A percentile compares a stretch with the other conserved stretches of the same genome.
Conservation (phyloP, 2,329 filamentous ascomycete genomes). For the Chaetomium strumarium region DNA sequence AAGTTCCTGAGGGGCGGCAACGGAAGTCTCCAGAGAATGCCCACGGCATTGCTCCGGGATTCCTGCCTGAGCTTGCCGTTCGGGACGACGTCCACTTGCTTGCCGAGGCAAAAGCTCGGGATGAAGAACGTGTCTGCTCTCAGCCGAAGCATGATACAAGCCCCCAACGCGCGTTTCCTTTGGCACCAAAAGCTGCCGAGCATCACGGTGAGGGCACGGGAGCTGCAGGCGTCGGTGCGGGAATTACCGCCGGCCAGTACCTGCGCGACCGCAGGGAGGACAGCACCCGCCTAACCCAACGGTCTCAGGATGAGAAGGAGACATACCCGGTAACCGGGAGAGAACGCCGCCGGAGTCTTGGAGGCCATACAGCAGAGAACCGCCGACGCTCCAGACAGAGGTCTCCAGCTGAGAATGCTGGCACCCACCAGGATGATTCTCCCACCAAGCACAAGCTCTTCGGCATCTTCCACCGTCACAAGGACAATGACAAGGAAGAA, state of each 20-base stretch:
- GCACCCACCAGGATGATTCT: slow-evolving; percentile 7
- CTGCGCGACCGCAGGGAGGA: neutral
- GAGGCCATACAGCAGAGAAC: slow-evolving; percentile 1
- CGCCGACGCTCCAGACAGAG: slow-evolving; percentile 2
- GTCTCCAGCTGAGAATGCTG: slow-evolving; percentile 7
- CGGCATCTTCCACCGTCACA: slow-evolving; percentile 23
- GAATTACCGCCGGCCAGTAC: slow-evolving; percentile 3
- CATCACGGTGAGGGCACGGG: neutral
- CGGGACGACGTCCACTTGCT: slow-evolving; percentile 7
- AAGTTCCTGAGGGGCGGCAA: slow-evolving; percentile 13
- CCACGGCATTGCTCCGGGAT: neutral
- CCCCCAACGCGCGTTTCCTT: slow-evolving; percentile 15
- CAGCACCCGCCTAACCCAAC: neutral
- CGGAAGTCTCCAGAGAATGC: neutral
- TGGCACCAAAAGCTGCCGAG: neutral
- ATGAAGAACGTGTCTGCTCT: neutral
- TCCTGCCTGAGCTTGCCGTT: slow-evolving; percentile 9
- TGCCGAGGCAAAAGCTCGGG: neutral
- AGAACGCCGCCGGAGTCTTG: neutral
- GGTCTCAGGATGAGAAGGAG: neutral
- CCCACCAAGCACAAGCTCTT: slow-evolving; percentile 20
- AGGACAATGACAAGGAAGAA: slow-evolving; percentile 13
- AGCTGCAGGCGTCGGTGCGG: slow-evolving; percentile 15
- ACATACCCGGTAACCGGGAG: neutral
- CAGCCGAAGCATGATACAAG: neutral